Conservation (phyloP, 2,329 filamentous ascomycete species). For the Sporothrix pseudoabietina region DNA sequence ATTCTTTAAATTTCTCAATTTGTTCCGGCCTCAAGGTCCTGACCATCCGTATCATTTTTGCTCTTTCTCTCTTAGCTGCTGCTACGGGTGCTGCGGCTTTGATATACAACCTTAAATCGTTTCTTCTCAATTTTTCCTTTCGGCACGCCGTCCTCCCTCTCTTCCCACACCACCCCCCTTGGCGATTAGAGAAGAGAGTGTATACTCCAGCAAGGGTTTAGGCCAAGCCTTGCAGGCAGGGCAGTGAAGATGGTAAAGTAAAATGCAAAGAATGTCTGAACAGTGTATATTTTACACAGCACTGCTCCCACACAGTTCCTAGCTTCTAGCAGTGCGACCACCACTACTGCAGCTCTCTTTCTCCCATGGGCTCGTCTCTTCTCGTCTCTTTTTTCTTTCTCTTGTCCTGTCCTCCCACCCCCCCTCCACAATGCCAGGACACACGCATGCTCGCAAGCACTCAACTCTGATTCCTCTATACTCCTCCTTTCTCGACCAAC, state of each 20-base stretch:
- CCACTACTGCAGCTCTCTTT: neutral
- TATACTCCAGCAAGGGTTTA: neutral
- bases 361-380: neutral
- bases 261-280: neutral
- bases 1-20: neutral
- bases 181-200: neutral
- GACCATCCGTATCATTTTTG: neutral
- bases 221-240: neutral
- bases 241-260: neutral
- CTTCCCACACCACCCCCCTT: neutral
- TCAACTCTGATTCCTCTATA: neutral
- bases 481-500: slow-evolving; percentile 7
- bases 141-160: neutral
- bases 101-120: neutral
- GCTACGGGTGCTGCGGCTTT: neutral
- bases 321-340: neutral
- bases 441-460: neutral
- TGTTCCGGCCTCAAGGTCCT: neutral
- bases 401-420: neutral
- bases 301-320: neutral
- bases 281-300: neutral
- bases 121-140: slow-evolving; percentile 3
- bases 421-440: neutral
- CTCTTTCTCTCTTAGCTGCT: neutral
- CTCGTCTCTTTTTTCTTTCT: neutral